Base-by-base conservation (phyloP, 2,329 filamentous ascomycete genomes). In the Thelonectria rubi region DNA sequence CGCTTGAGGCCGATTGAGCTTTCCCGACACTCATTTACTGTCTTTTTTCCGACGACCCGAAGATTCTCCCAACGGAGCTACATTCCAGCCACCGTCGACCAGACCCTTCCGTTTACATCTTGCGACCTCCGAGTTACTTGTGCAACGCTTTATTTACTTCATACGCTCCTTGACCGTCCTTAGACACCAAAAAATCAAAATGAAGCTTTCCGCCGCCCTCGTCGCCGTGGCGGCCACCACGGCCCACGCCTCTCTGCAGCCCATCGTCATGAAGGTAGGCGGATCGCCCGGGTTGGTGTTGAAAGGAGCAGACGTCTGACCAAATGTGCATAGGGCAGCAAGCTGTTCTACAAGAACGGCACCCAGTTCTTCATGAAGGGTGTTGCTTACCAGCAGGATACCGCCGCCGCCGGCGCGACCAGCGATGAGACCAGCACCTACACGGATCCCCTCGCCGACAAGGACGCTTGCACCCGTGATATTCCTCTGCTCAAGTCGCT, bases 331-430 rank as follows among this genome's bases (percentile, higher is more conserved):
- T 73, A 90, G 86, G 89, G 92, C 70, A 86, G 86, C 75, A 94
- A 95, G 80, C 94, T 97, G 85, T 97, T 96, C 85, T 94, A 91
- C 83, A 85, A 91, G 78, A 91, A 89, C 72, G 83, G 83, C 65
- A 85, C 83, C 17, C 82, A 86, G 72, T 86, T 86, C 80, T 96
- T 88, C 84, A 92, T 98, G 78, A 92, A 91, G 79, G 95, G 95
- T 81, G 84, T 99, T 71, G 95, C 95, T 69, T 99, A 99, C 82
- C 95, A 99, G 83, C 88, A 94, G 81, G 91, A 94, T 72, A 83
- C 83, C 67, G 82, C 82, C 66, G 81, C 85, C 54, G 84, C 83
- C 54, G 85, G 87, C 64, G 74, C 73, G 59, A 81, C 82, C 56
- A 82, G 62, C 63, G 63, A 80, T 39, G 77, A 76, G 56, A 76